phyloP scores from a whole-genome alignment of 805 yeast species.

The Tanozyma kutaoensis region DNA sequence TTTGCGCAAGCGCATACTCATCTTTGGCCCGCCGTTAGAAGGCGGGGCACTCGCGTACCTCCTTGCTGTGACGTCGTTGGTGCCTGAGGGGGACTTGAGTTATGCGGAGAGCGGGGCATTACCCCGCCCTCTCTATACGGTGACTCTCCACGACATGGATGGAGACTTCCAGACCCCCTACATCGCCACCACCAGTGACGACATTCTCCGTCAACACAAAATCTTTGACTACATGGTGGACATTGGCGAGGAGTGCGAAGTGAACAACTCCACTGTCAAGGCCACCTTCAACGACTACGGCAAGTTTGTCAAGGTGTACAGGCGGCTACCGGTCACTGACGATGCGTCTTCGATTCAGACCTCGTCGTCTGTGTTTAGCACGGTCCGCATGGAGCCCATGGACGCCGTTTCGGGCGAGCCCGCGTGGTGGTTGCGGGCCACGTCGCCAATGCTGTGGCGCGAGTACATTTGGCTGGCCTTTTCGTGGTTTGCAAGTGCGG shows the following conservation, averaged over 20 bases:
- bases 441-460: slow-evolving; percentile 40
- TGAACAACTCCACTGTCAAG: slow-evolving; percentile 6
- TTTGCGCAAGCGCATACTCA: slow-evolving; percentile 40
- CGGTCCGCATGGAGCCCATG: slow-evolving; percentile 3
- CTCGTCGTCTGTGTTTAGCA: slow-evolving; percentile 10
- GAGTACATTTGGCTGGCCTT: slow-evolving; percentile 57
- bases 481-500: slow-evolving; percentile 85
- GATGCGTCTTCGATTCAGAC: slow-evolving; percentile 18
- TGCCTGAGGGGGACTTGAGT: slow-evolving; percentile 38
- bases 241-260: slow-evolving; percentile 3
- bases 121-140: slow-evolving; percentile 33
- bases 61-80: slow-evolving; percentile 43
- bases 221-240: slow-evolving; percentile 35
- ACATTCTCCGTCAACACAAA: slow-evolving; percentile 41
- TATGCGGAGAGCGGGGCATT: slow-evolving; percentile 2
- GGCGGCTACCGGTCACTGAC: slow-evolving; percentile 11
- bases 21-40: slow-evolving; percentile 4
- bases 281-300: slow-evolving; percentile 24
- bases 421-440: slow-evolving; percentile 30
- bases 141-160: slow-evolving; percentile 46
- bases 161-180: slow-evolving; percentile 11
- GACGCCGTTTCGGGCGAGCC: slow-evolving; percentile 13
- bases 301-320: slow-evolving; percentile 20
- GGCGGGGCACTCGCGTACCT: slow-evolving; percentile 40
- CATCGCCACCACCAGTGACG: slow-evolving; percentile 57